Conservation (phyloP, 768 basidiomycete genomes). For the Termitomyces titanicus region DNA sequence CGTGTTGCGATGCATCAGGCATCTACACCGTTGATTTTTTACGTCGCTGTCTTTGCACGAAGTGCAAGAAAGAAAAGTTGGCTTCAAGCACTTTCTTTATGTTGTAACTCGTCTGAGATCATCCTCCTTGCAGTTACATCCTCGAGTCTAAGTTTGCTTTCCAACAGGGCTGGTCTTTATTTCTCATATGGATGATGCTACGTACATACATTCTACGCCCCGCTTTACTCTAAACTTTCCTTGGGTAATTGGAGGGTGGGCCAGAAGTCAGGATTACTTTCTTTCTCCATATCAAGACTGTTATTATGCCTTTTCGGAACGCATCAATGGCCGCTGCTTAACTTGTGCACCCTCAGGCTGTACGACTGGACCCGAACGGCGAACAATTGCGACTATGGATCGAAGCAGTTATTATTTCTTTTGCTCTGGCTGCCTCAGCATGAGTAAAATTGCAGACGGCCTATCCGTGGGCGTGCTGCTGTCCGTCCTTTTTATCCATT, state of each 20-base stretch:
- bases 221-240: neutral
- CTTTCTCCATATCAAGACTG: neutral
- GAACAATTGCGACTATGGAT: conserved; percentile 11
- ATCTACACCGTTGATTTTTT: conserved; percentile 23
- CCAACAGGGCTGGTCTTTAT: conserved; percentile 27
- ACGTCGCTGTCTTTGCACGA: conserved; percentile 21
- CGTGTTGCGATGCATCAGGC: conserved; percentile 16
- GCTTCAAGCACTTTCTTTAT: neutral
- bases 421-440: conserved; percentile 1
- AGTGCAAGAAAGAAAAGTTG: conserved; percentile 25
- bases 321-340: conserved; percentile 1
- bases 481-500: conserved; percentile 1
- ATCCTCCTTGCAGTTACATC: conserved; percentile 21
- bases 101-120: neutral
- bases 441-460: neutral
- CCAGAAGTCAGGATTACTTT: too few relatives aligned
- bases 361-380: neutral
- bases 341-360: conserved; percentile 4
- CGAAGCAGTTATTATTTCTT: neutral
- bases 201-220: neutral
- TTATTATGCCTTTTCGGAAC: neutral
- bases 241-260: conserved; percentile 25
- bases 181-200: conserved; percentile 29
- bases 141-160: conserved; percentile 23
- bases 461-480: conserved; percentile 12